phyloP scores from a whole-genome alignment of 2,329 filamentous ascomycete species.

The Ophiostoma himal-ulmi region DNA sequence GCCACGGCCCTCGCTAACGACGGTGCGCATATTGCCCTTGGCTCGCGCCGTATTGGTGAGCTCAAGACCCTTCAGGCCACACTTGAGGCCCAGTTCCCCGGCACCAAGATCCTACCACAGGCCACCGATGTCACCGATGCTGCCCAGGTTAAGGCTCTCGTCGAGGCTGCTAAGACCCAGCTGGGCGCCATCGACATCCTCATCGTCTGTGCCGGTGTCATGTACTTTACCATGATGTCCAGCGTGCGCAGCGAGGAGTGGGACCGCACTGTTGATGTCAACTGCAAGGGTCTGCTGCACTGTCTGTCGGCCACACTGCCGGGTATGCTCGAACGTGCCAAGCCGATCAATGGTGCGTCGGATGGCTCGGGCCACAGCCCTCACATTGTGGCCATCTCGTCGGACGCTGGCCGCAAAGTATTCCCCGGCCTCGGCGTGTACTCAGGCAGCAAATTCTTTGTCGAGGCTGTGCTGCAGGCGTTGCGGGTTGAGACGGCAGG shows the following conservation, averaged over 20 bases:
- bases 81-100: slow-evolving; percentile 42
- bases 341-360: slow-evolving; percentile 18
- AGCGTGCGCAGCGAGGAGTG: slow-evolving; percentile 68
- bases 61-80: slow-evolving; percentile 61
- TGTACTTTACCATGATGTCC: slow-evolving; percentile 87
- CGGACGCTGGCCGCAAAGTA: slow-evolving; percentile 73
- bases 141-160: slow-evolving; percentile 59
- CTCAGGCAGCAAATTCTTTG: slow-evolving; percentile 76
- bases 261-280: slow-evolving; percentile 77
- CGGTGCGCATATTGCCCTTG: slow-evolving; percentile 66
- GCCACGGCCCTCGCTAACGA: slow-evolving; percentile 62
- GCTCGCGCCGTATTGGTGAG: slow-evolving; percentile 62
- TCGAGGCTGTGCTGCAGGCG: slow-evolving; percentile 72
- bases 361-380: neutral
- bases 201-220: slow-evolving; percentile 75
- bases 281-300: slow-evolving; percentile 77
- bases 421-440: slow-evolving; percentile 79
- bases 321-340: slow-evolving; percentile 61
- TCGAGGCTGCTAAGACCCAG: slow-evolving; percentile 51
- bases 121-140: slow-evolving; percentile 67
- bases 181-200: slow-evolving; percentile 72
- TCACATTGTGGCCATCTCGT: slow-evolving; percentile 76
- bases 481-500: slow-evolving; percentile 71
- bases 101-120: slow-evolving; percentile 61
- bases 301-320: slow-evolving; percentile 65